Conservation (phyloP, 2,329 filamentous ascomycete species). For the Arachnomyces sp. region DNA sequence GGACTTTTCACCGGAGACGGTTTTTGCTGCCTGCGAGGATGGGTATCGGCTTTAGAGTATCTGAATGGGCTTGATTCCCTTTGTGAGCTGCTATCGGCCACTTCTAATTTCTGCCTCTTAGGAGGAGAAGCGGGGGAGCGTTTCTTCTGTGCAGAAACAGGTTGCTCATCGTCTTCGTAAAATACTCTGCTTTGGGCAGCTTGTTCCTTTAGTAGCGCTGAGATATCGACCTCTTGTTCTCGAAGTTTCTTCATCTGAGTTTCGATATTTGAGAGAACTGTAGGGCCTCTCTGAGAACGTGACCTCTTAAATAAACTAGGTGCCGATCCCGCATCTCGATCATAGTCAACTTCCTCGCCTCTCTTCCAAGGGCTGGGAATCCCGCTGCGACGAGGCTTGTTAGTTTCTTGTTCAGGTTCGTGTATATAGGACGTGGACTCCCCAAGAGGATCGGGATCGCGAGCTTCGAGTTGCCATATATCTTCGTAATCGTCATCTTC, state of each 20-base stretch:
- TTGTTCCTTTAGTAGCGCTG: conserved; percentile 7
- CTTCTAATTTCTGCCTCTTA: too few relatives aligned
- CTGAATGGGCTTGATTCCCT: too few relatives aligned
- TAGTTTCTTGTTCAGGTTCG: conserved; percentile 14
- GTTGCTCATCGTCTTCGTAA: too few relatives aligned
- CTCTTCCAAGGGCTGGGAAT: conserved; percentile 27
- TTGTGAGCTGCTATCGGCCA: too few relatives aligned
- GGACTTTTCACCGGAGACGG: too few relatives aligned
- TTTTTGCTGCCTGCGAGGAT: too few relatives aligned
- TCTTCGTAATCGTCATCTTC: conserved; percentile 35
- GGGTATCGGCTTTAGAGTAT: too few relatives aligned
- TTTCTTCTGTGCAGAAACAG: too few relatives aligned
- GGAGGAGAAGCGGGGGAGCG: too few relatives aligned
- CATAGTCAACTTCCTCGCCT: conserved; percentile 17
- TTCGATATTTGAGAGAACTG: conserved; percentile 10
- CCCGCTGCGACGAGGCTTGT: conserved; percentile 14
- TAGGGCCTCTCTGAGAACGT: background rate
- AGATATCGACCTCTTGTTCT: conserved; percentile 12
- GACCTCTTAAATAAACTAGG: background rate
- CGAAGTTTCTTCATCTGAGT: conserved; percentile 13
- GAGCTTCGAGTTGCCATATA: conserved; percentile 41
- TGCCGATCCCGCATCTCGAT: conserved; percentile 14
- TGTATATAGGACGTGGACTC: conserved; percentile 17
- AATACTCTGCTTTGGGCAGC: too few relatives aligned
- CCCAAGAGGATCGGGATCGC: conserved; percentile 26